Percentiles rank a stretch among this genome's conserved stretches.
Evolutionary conservation across 2,329 filamentous ascomycete genomes (phyloP).

Genomic region (Chaetomiaceae sp.): DNA sequence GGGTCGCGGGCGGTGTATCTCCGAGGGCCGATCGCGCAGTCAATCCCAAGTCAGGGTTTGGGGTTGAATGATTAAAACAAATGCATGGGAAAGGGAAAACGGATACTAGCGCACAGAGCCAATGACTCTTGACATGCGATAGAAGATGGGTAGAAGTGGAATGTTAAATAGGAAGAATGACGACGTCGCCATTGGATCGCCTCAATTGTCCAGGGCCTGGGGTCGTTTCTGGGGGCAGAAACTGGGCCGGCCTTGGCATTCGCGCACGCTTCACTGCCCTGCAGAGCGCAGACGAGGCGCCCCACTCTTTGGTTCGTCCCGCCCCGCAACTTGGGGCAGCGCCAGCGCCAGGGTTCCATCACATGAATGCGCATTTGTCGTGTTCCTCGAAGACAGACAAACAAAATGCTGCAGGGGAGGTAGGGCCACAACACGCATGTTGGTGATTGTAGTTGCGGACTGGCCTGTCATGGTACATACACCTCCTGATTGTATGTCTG

Average conservation of each 20-base stretch:
- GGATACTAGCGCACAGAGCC: not conserved
- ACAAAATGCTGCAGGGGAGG: too few relatives aligned
- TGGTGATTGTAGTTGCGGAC: too few relatives aligned
- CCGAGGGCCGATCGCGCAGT: not conserved
- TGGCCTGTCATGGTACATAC: too few relatives aligned
- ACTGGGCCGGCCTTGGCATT: not conserved
- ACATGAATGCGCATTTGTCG: too few relatives aligned
- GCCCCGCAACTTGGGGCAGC: too few relatives aligned
- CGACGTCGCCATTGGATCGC: slow-evolving; percentile 18
- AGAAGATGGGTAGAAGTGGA: not conserved
- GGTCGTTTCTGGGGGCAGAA: not conserved
- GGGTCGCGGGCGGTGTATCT: slow-evolving; percentile 8
- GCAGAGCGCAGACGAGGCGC: too few relatives aligned
- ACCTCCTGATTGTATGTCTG: too few relatives aligned
- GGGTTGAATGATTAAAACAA: not conserved
- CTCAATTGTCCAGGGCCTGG: not conserved
- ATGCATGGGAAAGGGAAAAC: not conserved
- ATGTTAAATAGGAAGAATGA: slow-evolving; percentile 14
- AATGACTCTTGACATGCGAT: not conserved
- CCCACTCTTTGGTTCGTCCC: too few relatives aligned
- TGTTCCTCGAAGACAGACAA: too few relatives aligned
- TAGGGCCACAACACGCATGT: too few relatives aligned
- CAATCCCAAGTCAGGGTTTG: not conserved
- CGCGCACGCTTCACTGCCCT: too few relatives aligned
- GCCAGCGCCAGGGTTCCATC: too few relatives aligned